Percentiles rank a stretch among this genome's conserved stretches.
Conservation (phyloP, 345 rosid species). For the Excoecaria cochinchinensis region DNA sequence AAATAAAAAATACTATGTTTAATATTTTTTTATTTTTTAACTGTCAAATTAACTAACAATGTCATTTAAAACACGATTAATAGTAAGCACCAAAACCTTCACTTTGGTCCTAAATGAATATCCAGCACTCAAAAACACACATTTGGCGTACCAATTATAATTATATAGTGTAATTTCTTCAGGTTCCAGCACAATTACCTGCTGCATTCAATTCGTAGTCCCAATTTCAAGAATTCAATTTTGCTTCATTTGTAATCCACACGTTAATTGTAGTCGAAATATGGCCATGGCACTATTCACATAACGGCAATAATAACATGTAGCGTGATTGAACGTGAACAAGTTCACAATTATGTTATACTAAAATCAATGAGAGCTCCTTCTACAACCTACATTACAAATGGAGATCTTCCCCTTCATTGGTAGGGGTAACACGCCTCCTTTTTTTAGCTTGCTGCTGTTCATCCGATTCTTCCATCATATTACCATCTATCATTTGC, state of each 20-base stretch:
- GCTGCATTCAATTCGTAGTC: background rate
- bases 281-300: slow-evolving; percentile 27
- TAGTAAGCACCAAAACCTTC: too few species aligned
- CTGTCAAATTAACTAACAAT: too few species aligned
- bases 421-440: slow-evolving; percentile 37
- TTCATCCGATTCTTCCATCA: background rate
- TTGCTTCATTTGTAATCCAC: background rate
- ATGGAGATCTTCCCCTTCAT: slow-evolving; percentile 33
- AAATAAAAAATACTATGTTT: too few species aligned
- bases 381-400: slow-evolving; percentile 17
- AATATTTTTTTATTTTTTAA: too few species aligned
- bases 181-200: too few species aligned
- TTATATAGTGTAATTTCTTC: too few species aligned
- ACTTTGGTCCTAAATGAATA: too few species aligned
- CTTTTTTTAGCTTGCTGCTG: slow-evolving; percentile 55
- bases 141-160: too few species aligned
- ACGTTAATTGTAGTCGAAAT: background rate
- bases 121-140: too few species aligned
- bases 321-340: background rate
- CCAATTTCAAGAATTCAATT: background rate
- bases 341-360: background rate
- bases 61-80: too few species aligned
- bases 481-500: background rate
- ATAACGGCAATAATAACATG: slow-evolving; percentile 6
- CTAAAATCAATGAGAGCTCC: background rate